Percentiles rank a stretch among this genome's conserved stretches.
phyloP scores from a whole-genome alignment of 2,329 filamentous ascomycete species.

The Aphanocladium album region DNA sequence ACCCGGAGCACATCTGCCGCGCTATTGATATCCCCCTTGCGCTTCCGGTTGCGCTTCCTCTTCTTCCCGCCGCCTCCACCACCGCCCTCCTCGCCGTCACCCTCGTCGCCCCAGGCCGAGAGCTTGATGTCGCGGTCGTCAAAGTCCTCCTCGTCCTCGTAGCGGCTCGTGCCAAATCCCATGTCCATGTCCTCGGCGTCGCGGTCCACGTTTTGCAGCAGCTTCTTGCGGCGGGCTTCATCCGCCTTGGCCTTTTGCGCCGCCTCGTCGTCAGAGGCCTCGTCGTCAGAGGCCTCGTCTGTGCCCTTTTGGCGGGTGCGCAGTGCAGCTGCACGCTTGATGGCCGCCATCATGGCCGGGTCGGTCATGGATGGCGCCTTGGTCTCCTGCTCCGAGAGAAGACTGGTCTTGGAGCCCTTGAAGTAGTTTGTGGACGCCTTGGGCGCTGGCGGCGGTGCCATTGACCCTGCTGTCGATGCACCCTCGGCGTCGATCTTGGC shows the following conservation, averaged over 20 bases:
- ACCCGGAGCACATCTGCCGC: slow-evolving; percentile 75
- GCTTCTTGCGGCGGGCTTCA: slow-evolving; percentile 64
- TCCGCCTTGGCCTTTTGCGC: slow-evolving; percentile 46
- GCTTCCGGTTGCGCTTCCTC: slow-evolving; percentile 70
- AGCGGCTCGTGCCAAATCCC: slow-evolving; percentile 84
- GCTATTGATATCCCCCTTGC: slow-evolving; percentile 73
- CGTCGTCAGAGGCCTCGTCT: slow-evolving; percentile 23
- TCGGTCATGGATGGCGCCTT: slow-evolving; percentile 60
- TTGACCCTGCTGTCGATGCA: slow-evolving; percentile 24
- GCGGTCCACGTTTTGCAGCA: slow-evolving; percentile 68
- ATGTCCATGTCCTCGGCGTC: slow-evolving; percentile 91
- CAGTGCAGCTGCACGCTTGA: slow-evolving; percentile 76
- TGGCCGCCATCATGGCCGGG: slow-evolving; percentile 72
- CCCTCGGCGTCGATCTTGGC: slow-evolving; percentile 19
- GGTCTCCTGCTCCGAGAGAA: slow-evolving; percentile 48
- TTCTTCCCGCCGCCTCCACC: slow-evolving; percentile 45
- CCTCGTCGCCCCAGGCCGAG: slow-evolving; percentile 56
- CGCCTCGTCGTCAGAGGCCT: slow-evolving; percentile 33
- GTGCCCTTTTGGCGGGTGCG: slow-evolving; percentile 40
- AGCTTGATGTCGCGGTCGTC: slow-evolving; percentile 64
- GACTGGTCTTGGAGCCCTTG: slow-evolving; percentile 49
- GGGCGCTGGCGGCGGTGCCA: slow-evolving; percentile 43
- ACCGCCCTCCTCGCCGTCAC: slow-evolving; percentile 40
- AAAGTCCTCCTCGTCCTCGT: slow-evolving; percentile 82
- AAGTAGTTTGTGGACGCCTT: slow-evolving; percentile 55